Evolutionary conservation across 495 filamentous ascomycete genomes (phyloP).

Genomic region (Thozetella sp.): DNA sequence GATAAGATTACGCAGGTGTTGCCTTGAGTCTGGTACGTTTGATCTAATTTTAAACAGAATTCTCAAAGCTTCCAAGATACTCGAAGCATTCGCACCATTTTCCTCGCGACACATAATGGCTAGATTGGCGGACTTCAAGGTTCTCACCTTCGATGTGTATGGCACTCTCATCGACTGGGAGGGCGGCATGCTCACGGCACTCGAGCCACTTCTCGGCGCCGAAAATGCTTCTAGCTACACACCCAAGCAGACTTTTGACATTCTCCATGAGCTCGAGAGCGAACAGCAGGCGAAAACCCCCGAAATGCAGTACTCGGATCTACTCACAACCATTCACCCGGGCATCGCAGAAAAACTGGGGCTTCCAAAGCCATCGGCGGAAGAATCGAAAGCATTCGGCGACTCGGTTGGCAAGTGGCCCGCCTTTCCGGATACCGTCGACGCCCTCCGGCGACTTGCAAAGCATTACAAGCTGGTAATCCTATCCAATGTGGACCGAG

Average conservation of each 20-base stretch:
- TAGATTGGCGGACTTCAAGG: slow-evolving; percentile 27
- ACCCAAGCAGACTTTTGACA: slow-evolving; percentile 23
- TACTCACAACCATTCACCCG: slow-evolving; percentile 53
- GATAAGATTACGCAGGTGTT: too few relatives aligned
- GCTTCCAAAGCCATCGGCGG: slow-evolving; percentile 32
- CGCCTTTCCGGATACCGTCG: slow-evolving; percentile 66
- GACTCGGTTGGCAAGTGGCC: slow-evolving; percentile 60
- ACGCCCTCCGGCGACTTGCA: slow-evolving; percentile 55
- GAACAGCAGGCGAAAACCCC: slow-evolving; percentile 51
- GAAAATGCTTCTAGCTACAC: slow-evolving; percentile 42
- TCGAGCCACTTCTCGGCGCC: slow-evolving; percentile 40
- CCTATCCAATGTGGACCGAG: slow-evolving; percentile 72
- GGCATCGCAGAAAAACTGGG: slow-evolving; percentile 41
- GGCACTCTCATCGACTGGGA: slow-evolving; percentile 85
- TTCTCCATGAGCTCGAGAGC: slow-evolving; percentile 27
- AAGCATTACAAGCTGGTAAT: slow-evolving; percentile 68
- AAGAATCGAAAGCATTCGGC: slow-evolving; percentile 46
- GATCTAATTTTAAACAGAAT: too few relatives aligned
- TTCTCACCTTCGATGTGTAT: slow-evolving; percentile 81
- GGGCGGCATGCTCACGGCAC: slow-evolving; percentile 26
- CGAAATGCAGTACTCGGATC: slow-evolving; percentile 54
- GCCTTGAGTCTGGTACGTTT: too few relatives aligned
- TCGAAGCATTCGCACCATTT: too few relatives aligned
- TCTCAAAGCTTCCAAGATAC: too few relatives aligned
- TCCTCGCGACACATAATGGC: too few relatives aligned